phyloP scores from a whole-genome alignment of 768 basidiomycete genomes.

The Podaxis rugospora region DNA sequence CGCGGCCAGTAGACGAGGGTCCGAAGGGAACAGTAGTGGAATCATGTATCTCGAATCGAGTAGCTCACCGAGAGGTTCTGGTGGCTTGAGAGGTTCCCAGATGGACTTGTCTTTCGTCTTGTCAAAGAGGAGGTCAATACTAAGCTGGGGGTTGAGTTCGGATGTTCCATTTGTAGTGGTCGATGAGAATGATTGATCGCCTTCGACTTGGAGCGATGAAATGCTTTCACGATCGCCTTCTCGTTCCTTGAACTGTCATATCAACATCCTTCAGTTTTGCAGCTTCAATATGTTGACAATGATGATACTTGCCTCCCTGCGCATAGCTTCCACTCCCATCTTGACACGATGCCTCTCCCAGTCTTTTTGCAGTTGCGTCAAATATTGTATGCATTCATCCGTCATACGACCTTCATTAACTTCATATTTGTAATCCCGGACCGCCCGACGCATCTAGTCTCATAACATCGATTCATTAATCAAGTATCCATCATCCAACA shows the following conservation, averaged over 20 bases:
- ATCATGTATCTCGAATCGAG: constrained; percentile 94
- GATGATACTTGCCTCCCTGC: constrained; percentile 54
- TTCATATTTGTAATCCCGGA: constrained; percentile 91
- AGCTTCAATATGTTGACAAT: neutral
- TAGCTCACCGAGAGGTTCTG: constrained; percentile 84
- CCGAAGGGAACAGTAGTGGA: constrained; percentile 77
- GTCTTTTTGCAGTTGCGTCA: constrained; percentile 93
- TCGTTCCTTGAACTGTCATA: constrained; percentile 58
- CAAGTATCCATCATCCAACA: neutral
- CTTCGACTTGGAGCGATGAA: constrained; percentile 38
- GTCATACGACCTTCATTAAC: constrained; percentile 90
- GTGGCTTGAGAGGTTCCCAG: constrained; percentile 77
- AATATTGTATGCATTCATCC: constrained; percentile 92
- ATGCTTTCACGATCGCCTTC: constrained; percentile 65
- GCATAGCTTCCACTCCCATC: constrained; percentile 78
- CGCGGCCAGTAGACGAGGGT: constrained; percentile 74
- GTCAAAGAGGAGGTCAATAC: constrained; percentile 82
- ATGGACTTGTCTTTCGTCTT: constrained; percentile 52
- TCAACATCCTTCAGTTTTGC: neutral
- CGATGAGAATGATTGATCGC: constrained; percentile 28
- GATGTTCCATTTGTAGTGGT: constrained; percentile 20
- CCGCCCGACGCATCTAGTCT: constrained; percentile 83
- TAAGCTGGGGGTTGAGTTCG: constrained; percentile 40
- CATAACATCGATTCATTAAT: neutral
- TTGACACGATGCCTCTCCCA: constrained; percentile 94